Conservation (phyloP, 805 yeast species). For the Nadsonia fulvescens region DNA sequence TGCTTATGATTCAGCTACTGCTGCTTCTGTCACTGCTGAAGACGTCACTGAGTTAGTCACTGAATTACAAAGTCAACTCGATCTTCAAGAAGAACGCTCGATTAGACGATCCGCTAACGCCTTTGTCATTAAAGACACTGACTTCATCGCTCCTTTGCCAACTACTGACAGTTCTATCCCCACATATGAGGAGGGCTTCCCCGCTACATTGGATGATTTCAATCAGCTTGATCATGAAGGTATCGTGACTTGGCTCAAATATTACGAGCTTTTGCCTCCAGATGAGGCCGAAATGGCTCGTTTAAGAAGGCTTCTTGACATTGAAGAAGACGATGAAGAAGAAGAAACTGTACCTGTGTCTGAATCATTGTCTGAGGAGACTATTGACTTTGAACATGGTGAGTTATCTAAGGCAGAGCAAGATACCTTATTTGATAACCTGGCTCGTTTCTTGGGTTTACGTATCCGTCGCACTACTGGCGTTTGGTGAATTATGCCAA, state of each 20-base stretch:
- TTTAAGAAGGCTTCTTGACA: constrained; percentile 30
- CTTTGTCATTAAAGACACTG: constrained; percentile 24
- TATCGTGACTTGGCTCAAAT: constrained; percentile 40
- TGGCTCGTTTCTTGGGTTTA: constrained; percentile 56
- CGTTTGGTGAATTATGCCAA: no score
- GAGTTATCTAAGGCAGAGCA: constrained; percentile 30
- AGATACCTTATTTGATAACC: constrained; percentile 37
- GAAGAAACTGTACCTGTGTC: constrained; percentile 16
- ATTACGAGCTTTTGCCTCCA: constrained; percentile 64
- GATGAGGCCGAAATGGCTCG: constrained; percentile 34
- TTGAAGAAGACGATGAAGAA: constrained; percentile 22
- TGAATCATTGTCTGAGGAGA: constrained; percentile 15
- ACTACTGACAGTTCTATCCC: constrained; percentile 68
- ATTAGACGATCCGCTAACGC: constrained; percentile 55
- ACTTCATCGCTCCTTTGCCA: constrained; percentile 46
- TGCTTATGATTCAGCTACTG: no score
- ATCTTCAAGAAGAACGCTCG: constrained; percentile 53
- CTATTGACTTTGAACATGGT: constrained; percentile 17
- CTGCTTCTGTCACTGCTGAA: constrained; percentile 61
- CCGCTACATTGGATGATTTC: constrained; percentile 39
- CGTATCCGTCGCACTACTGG: constrained; percentile 32
- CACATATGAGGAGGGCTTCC: constrained; percentile 28
- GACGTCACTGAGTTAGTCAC: constrained; percentile 77
- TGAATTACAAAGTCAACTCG: constrained; percentile 78
- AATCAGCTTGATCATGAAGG: constrained; percentile 25